A percentile compares a stretch with the other conserved stretches of the same genome.
phyloP scores from a whole-genome alignment of 495 filamentous ascomycete species.

The Sordaria brevicollis region DNA sequence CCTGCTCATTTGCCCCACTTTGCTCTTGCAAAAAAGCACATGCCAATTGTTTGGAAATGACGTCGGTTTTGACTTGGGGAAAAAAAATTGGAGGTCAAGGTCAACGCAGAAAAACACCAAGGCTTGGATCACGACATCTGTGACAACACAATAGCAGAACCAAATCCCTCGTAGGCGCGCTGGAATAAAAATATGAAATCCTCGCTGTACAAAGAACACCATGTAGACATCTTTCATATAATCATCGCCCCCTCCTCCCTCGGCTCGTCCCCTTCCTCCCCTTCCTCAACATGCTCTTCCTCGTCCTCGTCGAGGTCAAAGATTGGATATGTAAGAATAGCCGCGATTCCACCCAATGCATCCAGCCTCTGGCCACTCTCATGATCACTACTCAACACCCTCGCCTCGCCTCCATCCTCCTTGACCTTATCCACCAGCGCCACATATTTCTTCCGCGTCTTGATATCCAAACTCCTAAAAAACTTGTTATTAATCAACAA shows the following conservation, averaged over 20 bases:
- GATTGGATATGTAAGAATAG: constrained; percentile 83
- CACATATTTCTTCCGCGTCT: constrained; percentile 72
- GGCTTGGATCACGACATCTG: background rate
- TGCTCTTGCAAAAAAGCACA: background rate
- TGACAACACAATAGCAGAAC: background rate
- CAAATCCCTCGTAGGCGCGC: too few species aligned
- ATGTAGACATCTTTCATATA: constrained; percentile 19
- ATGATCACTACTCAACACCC: constrained; percentile 82
- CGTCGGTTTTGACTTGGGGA: background rate
- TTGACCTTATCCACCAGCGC: constrained; percentile 83
- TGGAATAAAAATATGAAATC: too few species aligned
- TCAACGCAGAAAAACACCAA: background rate
- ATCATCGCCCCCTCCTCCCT: constrained; percentile 16
- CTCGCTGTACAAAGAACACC: background rate
- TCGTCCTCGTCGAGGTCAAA: constrained; percentile 60
- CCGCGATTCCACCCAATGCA: constrained; percentile 75
- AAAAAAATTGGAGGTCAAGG: background rate
- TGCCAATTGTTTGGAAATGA: background rate
- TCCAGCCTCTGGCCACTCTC: constrained; percentile 88
- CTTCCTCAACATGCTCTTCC: constrained; percentile 40
- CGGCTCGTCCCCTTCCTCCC: constrained; percentile 7
- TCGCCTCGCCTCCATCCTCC: constrained; percentile 76
- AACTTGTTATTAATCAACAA: constrained; percentile 76
- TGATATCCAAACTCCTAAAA: constrained; percentile 77
- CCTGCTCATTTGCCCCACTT: background rate